Percentiles rank a stretch among this genome's conserved stretches.
phyloP scores from a whole-genome alignment of 805 yeast species.

The Wickerhamomyces rabaulensis region DNA sequence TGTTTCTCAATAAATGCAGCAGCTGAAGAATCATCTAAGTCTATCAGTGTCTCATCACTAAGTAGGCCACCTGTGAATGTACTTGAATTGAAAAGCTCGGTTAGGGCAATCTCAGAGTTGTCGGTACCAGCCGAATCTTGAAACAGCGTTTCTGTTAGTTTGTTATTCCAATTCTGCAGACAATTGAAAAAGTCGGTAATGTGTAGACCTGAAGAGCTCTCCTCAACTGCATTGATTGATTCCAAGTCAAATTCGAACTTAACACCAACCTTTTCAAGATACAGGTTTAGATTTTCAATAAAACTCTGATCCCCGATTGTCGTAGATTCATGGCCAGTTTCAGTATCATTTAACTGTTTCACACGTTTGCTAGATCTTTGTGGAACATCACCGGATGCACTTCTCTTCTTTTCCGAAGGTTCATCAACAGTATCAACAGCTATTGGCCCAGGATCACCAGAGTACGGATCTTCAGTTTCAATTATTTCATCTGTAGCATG shows the following conservation, averaged over 20 bases:
- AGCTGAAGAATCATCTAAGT: slow-evolving; percentile 15
- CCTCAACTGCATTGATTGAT: slow-evolving; percentile 4
- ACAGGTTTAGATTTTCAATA: slow-evolving; percentile 5
- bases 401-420: slow-evolving; percentile 14
- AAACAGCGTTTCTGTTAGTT: slow-evolving; percentile 23
- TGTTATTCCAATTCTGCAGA: slow-evolving; percentile 21
- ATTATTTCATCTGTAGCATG: background rate
- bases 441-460: background rate
- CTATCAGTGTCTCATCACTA: slow-evolving; percentile 5
- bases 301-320: slow-evolving; percentile 5
- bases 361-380: slow-evolving; percentile 38
- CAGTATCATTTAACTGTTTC: slow-evolving; percentile 26
- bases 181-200: slow-evolving; percentile 12
- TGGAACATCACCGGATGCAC: slow-evolving; percentile 21
- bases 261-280: background rate
- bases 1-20: slow-evolving; percentile 25
- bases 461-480: background rate
- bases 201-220: background rate
- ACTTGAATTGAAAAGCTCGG: slow-evolving; percentile 27
- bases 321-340: background rate
- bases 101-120: slow-evolving; percentile 18
- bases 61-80: slow-evolving; percentile 18
- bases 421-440: slow-evolving; percentile 1
- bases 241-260: slow-evolving; percentile 2
- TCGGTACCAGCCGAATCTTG: slow-evolving; percentile 5